Evolutionary conservation across 2,329 filamentous ascomycete genomes (phyloP).

Genomic region (Bipolaris zeicola): DNA sequence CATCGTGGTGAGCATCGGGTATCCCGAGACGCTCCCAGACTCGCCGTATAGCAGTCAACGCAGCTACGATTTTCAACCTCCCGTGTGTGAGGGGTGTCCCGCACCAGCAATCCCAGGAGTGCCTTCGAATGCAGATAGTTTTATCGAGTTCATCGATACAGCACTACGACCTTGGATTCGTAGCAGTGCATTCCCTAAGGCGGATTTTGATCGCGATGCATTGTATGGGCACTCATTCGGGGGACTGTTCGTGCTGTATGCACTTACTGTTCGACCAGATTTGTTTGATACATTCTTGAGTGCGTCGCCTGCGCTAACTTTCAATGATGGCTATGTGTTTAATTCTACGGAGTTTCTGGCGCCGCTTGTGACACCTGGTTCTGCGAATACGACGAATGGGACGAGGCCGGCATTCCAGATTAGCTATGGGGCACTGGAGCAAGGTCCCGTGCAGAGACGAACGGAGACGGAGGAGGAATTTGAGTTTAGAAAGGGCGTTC

Average conservation of each 20-base stretch:
- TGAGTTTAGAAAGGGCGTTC: conserved; percentile 31
- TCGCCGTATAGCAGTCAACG: conserved; percentile 37
- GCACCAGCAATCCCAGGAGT: conserved; percentile 37
- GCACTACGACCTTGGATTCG: conserved; percentile 47
- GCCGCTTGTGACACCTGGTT: conserved; percentile 15
- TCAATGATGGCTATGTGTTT: conserved; percentile 53
- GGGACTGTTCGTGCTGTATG: conserved; percentile 56
- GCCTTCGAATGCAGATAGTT: conserved; percentile 53
- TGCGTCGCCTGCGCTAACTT: conserved; percentile 57
- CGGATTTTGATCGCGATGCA: conserved; percentile 48
- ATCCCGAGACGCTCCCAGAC: conserved; percentile 35
- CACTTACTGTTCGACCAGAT: conserved; percentile 49
- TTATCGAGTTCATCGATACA: conserved; percentile 53
- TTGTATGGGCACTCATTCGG: conserved; percentile 59
- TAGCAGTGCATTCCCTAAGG: conserved; percentile 36
- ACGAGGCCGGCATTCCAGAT: conserved; percentile 41
- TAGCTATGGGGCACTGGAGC: conserved; percentile 39
- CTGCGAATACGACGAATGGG: conserved; percentile 1
- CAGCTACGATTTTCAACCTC: conserved; percentile 38
- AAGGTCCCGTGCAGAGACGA: conserved; percentile 30
- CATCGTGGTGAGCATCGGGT: conserved; percentile 41
- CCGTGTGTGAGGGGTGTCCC: conserved; percentile 38
- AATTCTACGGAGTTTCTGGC: conserved; percentile 27
- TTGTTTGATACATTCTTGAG: conserved; percentile 55
- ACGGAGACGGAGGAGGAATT: conserved; percentile 38